Base-by-base conservation (phyloP, 768 basidiomycete species). In the Boletus edulis region DNA sequence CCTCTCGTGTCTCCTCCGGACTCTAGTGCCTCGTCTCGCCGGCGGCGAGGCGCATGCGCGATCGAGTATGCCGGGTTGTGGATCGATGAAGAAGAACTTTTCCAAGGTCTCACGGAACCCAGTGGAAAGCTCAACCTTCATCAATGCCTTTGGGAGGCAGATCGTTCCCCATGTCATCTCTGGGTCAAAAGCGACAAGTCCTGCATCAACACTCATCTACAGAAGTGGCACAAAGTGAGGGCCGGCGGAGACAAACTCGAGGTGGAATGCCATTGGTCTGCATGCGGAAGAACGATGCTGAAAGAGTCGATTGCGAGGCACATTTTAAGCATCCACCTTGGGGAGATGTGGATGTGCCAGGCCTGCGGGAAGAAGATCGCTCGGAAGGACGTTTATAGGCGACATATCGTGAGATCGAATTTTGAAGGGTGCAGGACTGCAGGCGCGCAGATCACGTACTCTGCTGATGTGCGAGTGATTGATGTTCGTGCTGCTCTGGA, bases 221-320 rank as follows among this genome's bases (percentile, higher is more conserved):
- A 54, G 18, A 62, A 45, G 41, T 65, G 63, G 55, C 60, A 66
- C 8, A 44, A 48, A 42, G 51, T 43, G 5, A 35, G 41, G 29
- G 40, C 51, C 2, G 55, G 53, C 0, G 51, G 49, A n/a, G 59
- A 58, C 34, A 62, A 62, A 41, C 3, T 18, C 12, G 31, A 48
- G 38, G 38, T 20, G 12, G 17, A 34, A 5, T 61, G 59, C 38
- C 37, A n/a, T 29, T 62, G 60, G 60, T 38, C 46, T 2, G 20
- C 15, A 20, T 67, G 59, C 22, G 18, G 17, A 11, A 52, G 46
- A 39, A 40, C 0, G 14, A 67, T 65, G 56, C 22, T 54, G n/a
- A 67, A 64, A 40, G 65, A 64, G 48, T 65, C 59, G 20, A 51
- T 67, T 12, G n/a, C 49, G 11, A 49, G 65, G 8, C 63, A 64